Percentiles rank a stretch among this genome's conserved stretches.
These are phyloP conservation scores for Suhomyces terraborum DNA, from an alignment of 1,139 yeast genomes.

Conservation along the genomic window DNA sequence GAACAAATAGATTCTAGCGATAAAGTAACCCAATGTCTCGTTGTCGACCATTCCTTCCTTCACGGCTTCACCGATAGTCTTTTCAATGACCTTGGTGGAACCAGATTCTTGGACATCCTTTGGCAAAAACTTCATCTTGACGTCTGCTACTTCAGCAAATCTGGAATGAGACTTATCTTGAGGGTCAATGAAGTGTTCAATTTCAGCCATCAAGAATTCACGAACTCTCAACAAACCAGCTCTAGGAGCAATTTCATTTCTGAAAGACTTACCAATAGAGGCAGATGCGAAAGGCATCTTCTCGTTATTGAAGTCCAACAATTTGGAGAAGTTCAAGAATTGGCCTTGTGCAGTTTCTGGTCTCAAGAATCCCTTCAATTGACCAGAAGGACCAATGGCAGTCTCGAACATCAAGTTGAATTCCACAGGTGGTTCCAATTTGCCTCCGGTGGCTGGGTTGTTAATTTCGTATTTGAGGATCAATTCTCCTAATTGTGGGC, in stretches of 20 bases:
- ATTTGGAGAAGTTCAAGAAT: constrained; percentile 90
- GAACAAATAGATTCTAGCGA: constrained; percentile 88
- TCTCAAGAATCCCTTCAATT: constrained; percentile 89
- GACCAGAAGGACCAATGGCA: constrained; percentile 98
- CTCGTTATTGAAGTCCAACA: constrained; percentile 91
- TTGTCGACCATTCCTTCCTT: constrained; percentile 85
- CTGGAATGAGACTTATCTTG: constrained; percentile 77
- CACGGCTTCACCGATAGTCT: constrained; percentile 90
- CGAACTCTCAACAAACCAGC: constrained; percentile 97
- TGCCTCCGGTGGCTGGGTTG: constrained; percentile 88
- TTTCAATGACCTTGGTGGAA: constrained; percentile 62
- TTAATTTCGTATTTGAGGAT: constrained; percentile 78
- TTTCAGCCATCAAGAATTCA: constrained; percentile 98
- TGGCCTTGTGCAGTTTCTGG: constrained; percentile 99
- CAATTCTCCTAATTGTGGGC: constrained; percentile 86
- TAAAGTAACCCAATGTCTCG: constrained; percentile 94
- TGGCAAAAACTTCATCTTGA: constrained; percentile 77
- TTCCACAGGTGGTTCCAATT: constrained; percentile 86
- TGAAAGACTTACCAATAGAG: constrained; percentile 95
- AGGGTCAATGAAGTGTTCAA: constrained; percentile 98
- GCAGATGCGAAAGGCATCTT: constrained; percentile 99
- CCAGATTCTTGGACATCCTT: constrained; percentile 88
- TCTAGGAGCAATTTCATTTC: constrained; percentile 98
- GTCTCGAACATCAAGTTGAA: constrained; percentile 99
- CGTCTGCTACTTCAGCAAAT: constrained; percentile 73